Evolutionary conservation across 2,329 filamentous ascomycete species (phyloP).

Genomic region (Alternaria ethzedia): DNA sequence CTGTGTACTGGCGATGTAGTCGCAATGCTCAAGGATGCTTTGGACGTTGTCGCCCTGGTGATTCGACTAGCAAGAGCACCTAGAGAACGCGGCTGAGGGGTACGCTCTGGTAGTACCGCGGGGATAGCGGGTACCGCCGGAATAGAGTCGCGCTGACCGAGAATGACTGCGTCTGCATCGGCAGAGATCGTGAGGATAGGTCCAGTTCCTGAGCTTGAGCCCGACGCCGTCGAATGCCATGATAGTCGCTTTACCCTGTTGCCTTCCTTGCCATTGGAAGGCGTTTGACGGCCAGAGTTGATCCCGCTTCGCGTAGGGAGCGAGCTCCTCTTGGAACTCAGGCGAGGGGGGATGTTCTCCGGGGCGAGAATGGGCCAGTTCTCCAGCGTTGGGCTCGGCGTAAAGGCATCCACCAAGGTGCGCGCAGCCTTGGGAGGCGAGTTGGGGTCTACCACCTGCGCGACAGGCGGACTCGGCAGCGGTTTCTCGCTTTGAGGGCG

Average conservation of each 20-base stretch:
- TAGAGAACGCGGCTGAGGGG: conserved; percentile 8
- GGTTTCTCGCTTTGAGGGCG: conserved; percentile 42
- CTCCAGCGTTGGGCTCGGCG: conserved; percentile 34
- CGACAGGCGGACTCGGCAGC: conserved; percentile 49
- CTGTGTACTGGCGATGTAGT: conserved; percentile 15
- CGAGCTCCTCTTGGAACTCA: conserved; percentile 25
- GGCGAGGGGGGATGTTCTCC: conserved; percentile 27
- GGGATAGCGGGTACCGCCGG: conserved; percentile 18
- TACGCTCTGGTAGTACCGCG: background rate
- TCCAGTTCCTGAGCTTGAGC: conserved; percentile 17
- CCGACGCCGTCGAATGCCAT: conserved; percentile 16
- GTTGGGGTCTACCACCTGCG: conserved; percentile 33
- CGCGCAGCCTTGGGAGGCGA: conserved; percentile 47
- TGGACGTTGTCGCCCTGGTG: conserved; percentile 14
- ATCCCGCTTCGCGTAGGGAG: conserved; percentile 2
- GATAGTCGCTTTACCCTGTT: conserved; percentile 30
- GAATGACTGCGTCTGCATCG: conserved; percentile 35
- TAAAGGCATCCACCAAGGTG: conserved; percentile 50
- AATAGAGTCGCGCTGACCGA: conserved; percentile 12
- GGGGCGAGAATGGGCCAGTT: conserved; percentile 40
- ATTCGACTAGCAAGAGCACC: conserved; percentile 15
- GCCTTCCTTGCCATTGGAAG: conserved; percentile 11
- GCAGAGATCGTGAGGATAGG: conserved; percentile 28
- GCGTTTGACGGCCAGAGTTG: background rate
- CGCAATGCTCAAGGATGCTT: conserved; percentile 1